Evolutionary conservation across 2,329 filamentous ascomycete genomes (phyloP), one percentile per base, ranked within the genome.

Genomic region (Hirsutella rhossiliensis): DNA sequence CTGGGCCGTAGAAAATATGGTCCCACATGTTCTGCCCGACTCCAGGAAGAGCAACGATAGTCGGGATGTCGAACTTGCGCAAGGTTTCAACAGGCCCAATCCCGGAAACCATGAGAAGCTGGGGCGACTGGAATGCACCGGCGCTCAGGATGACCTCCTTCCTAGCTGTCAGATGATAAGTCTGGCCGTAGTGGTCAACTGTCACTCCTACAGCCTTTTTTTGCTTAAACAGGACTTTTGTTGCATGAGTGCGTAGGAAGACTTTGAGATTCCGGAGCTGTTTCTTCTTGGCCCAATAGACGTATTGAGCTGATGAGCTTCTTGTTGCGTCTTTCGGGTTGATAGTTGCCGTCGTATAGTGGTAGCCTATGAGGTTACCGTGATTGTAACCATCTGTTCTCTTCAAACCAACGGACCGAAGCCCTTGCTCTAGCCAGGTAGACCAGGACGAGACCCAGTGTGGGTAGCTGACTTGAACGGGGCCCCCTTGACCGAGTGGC

Each of bases 21-120:
- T 81, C 75, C 54, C 76, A 68, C 5, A 81, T 61, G 56, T 79
- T 78, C 31, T 63, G 68, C 28, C 77, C 77, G 4, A 82, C 75
- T 30, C 74, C 76, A 0, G 74, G 73, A 1, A 70, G 62, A 36
- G 71, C 62, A 4, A 62, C 61, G 2, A 76, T 46, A 1, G 72
- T 50, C 0, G 62, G 54, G 31, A 76, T 76, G 15, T 64, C 54
- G 42, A 69, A 62, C n/a, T 59, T 53, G 5, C 62, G 42, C 2
- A 77, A 61, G 18, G 69, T 63, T 1, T 57, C 54, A 1, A 56
- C 57, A 1, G 67, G 63, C 0, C 71, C 71, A 23, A 76, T 61
- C 9, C 73, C 72, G 40, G 67, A 72, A 0, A 74, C 61, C 55
- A 72, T 69, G 3, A 76, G 64, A 5, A 76, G 61, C 47, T 73